Conservation (phyloP, 495 filamentous ascomycete genomes). For the Darksidea phi region DNA sequence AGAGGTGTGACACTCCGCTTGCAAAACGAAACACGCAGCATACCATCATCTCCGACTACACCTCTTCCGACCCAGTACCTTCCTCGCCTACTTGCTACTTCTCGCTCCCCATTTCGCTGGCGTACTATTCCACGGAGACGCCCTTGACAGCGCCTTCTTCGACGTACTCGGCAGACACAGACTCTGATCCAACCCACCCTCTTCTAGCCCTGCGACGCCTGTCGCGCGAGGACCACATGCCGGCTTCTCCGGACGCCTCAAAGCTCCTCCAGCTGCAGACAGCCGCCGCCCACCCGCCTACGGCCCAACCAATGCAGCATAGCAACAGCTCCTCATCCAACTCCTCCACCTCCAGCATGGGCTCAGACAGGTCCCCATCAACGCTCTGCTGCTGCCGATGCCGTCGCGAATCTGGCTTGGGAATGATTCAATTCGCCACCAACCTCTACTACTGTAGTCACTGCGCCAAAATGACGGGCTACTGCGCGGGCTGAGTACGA, state of each 20-base stretch:
- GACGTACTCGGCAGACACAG: not conserved
- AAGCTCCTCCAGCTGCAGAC: slow-evolving; percentile 37
- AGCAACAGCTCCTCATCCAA: slow-evolving; percentile 8
- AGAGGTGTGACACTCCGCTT: not conserved
- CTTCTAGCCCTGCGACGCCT: slow-evolving; percentile 26
- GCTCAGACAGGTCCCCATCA: not conserved
- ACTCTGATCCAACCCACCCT: slow-evolving; percentile 25
- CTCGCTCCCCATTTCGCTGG: slow-evolving; percentile 4
- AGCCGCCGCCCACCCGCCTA: slow-evolving; percentile 27
- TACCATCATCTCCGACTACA: slow-evolving; percentile 15
- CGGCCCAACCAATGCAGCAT: slow-evolving; percentile 23
- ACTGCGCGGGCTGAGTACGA: slow-evolving; percentile 13
- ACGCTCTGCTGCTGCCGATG: slow-evolving; percentile 35
- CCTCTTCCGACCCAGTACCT: not conserved
- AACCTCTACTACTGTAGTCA: slow-evolving; percentile 38
- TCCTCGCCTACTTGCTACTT: slow-evolving; percentile 27
- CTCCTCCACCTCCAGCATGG: not conserved
- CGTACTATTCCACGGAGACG: slow-evolving; percentile 24
- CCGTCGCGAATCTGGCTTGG: slow-evolving; percentile 17
- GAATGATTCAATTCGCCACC: slow-evolving; percentile 33
- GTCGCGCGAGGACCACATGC: not conserved
- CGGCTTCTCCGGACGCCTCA: slow-evolving; percentile 28
- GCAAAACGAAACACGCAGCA: not conserved
- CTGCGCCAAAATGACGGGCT: slow-evolving; percentile 36
- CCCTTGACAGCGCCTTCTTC: slow-evolving; percentile 10